Evolutionary conservation across 2,329 filamentous ascomycete species (phyloP).

Genomic region (Diaporthe longicolla): DNA sequence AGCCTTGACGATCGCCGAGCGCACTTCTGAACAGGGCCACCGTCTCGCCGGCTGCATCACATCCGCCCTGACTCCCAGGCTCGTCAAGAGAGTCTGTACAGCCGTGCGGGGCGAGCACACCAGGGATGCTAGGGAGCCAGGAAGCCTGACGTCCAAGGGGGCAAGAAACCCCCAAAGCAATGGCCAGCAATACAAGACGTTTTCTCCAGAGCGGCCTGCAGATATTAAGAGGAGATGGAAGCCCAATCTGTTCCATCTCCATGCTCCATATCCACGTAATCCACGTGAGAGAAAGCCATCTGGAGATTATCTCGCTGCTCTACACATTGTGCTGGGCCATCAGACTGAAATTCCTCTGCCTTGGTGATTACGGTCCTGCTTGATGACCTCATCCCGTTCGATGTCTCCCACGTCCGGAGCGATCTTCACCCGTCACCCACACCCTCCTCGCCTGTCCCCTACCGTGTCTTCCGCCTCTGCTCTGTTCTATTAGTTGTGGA

Average conservation of each 20-base stretch:
- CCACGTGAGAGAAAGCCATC: too few relatives aligned
- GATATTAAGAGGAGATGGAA: not conserved
- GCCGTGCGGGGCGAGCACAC: not conserved
- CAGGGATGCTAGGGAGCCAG: not conserved
- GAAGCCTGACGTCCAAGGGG: not conserved
- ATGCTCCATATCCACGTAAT: not conserved
- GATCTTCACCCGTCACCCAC: slow-evolving; percentile 27
- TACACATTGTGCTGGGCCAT: not conserved
- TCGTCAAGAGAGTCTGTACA: slow-evolving; percentile 8
- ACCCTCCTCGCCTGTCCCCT: slow-evolving; percentile 13
- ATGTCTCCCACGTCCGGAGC: slow-evolving; percentile 12
- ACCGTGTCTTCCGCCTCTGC: not conserved
- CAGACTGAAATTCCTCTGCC: not conserved
- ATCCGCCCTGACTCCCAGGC: not conserved
- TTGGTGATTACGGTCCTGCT: slow-evolving; percentile 31
- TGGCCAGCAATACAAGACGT: slow-evolving; percentile 1
- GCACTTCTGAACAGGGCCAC: not conserved
- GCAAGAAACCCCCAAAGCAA: not conserved
- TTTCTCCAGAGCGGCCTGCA: not conserved
- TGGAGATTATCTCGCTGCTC: too few relatives aligned
- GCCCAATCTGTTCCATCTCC: not conserved
- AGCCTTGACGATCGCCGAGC: not conserved
- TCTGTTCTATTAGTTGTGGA: not conserved
- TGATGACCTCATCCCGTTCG: slow-evolving; percentile 42
- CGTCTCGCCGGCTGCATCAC: not conserved